Percentiles rank a stretch among this genome's conserved stretches.
Evolutionary conservation across 495 filamentous ascomycete species (phyloP).

Genomic region (Neurospora sp.): DNA sequence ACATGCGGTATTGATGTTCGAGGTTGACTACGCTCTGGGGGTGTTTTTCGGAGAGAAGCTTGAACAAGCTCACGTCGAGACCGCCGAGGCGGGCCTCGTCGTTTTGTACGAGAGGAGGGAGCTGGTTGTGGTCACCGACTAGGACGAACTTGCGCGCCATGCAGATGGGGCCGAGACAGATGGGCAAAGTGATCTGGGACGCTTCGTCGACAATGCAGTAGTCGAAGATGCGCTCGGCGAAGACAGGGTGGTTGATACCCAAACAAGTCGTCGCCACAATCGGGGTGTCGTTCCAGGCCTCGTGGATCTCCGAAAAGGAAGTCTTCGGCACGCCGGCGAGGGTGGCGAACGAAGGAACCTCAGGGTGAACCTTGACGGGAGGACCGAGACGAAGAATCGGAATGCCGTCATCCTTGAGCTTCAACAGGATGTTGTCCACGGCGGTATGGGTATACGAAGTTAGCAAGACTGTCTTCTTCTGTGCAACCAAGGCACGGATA

Average conservation of each 20-base stretch:
- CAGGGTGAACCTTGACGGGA: constrained; percentile 71
- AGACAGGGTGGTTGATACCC: constrained; percentile 78
- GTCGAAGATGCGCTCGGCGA: constrained; percentile 83
- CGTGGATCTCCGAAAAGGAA: constrained; percentile 72
- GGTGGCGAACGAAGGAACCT: constrained; percentile 73
- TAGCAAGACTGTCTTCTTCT: constrained; percentile 84
- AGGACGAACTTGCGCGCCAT: constrained; percentile 91
- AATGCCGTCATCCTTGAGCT: constrained; percentile 70
- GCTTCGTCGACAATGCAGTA: constrained; percentile 98
- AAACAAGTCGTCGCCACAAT: constrained; percentile 94
- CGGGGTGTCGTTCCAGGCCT: constrained; percentile 69
- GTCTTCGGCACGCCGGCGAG: constrained; percentile 59
- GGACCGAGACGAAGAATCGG: constrained; percentile 77
- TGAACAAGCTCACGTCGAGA: constrained; percentile 88
- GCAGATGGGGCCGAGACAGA: constrained; percentile 85
- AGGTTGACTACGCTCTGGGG: constrained; percentile 80
- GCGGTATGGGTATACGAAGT: constrained; percentile 96
- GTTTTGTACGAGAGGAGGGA: constrained; percentile 90
- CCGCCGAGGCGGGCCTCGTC: constrained; percentile 77
- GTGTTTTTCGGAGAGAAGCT: constrained; percentile 78
- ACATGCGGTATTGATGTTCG: constrained; percentile 97
- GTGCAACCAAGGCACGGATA: constrained; percentile 77
- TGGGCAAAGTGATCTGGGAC: constrained; percentile 91
- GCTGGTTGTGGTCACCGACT: constrained; percentile 91
- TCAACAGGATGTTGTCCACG: constrained; percentile 93